These are phyloP conservation scores for Cercospora janseana DNA, from an alignment of 2,329 filamentous ascomycete genomes.

Conservation along the genomic window DNA sequence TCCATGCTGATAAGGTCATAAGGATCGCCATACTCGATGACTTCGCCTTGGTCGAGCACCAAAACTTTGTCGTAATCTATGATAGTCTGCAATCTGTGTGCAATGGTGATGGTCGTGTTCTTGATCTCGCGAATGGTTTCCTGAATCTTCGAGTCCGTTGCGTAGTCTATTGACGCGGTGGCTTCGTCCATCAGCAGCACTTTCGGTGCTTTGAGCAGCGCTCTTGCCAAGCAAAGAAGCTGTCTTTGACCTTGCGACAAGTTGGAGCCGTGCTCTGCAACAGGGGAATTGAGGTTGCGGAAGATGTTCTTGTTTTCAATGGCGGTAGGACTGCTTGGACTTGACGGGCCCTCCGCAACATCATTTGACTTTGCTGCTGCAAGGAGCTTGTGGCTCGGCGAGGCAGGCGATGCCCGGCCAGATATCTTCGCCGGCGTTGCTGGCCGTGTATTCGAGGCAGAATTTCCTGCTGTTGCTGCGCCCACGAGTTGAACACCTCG, in stretches of 20 bases:
- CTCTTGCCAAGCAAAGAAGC: slow-evolving; percentile 87
- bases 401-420: slow-evolving; percentile 24
- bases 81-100: slow-evolving; percentile 92
- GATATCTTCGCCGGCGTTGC: slow-evolving; percentile 33
- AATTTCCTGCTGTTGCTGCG: slow-evolving; percentile 42
- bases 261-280: slow-evolving; percentile 89
- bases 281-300: slow-evolving; percentile 75
- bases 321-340: slow-evolving; percentile 43
- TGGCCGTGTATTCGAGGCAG: slow-evolving; percentile 44
- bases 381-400: slow-evolving; percentile 32
- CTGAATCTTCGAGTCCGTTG: slow-evolving; percentile 92
- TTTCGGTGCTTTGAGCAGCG: slow-evolving; percentile 84
- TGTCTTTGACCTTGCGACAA: slow-evolving; percentile 95
- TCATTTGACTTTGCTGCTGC: slow-evolving; percentile 37
- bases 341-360: slow-evolving; percentile 36
- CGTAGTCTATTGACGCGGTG: slow-evolving; percentile 95
- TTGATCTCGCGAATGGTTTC: slow-evolving; percentile 90
- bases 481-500: slow-evolving; percentile 85
- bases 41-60: slow-evolving; percentile 82
- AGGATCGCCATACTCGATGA: slow-evolving; percentile 89
- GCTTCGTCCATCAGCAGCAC: slow-evolving; percentile 99
- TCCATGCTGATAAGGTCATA: slow-evolving; percentile 73
- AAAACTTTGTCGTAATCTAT: slow-evolving; percentile 98
- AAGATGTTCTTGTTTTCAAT: slow-evolving; percentile 92
- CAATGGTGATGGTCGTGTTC: slow-evolving; percentile 92